Percentiles rank a stretch among this genome's conserved stretches.
Evolutionary conservation across 2,329 filamentous ascomycete species (phyloP).

Genomic region (Pseudogymnoascus sp.): DNA sequence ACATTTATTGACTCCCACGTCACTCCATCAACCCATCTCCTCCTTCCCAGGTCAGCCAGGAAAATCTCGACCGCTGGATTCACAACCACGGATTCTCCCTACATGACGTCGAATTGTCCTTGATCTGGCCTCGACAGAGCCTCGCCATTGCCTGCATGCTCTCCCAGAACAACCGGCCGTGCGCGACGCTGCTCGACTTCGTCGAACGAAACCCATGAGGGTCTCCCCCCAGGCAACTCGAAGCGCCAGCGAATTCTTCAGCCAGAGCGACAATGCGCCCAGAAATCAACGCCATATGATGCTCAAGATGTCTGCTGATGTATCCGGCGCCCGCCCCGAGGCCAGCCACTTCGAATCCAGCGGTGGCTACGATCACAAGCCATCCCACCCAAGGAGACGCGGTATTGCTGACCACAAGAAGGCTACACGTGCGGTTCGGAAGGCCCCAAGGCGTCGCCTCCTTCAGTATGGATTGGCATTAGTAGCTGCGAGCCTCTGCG

Average conservation of each 20-base stretch:
- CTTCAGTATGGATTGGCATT: conserved; percentile 10
- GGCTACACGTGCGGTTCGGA: not conserved
- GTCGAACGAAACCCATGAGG: conserved; percentile 4
- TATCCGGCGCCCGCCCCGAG: not conserved
- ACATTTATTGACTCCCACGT: not conserved
- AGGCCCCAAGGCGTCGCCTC: not conserved
- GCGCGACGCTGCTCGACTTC: conserved; percentile 2
- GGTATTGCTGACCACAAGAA: not conserved
- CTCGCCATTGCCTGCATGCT: conserved; percentile 5
- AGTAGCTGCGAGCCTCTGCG: conserved; percentile 20
- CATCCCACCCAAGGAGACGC: not conserved
- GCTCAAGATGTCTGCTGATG: not conserved
- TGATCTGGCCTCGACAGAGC: conserved; percentile 4
- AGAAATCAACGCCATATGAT: not conserved
- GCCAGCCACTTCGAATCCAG: not conserved
- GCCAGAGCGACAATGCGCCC: not conserved
- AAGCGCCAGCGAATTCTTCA: not conserved
- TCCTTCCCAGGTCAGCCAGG: not conserved
- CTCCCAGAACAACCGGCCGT: not conserved
- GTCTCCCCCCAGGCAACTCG: not conserved
- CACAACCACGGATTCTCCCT: not conserved
- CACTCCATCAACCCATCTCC: not conserved
- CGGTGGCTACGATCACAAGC: not conserved
- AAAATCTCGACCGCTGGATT: not conserved
- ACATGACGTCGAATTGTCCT: conserved; percentile 4